These are phyloP conservation scores for Cercospora sp. DNA, from an alignment of 2,329 filamentous ascomycete species.

Conservation along the genomic window DNA sequence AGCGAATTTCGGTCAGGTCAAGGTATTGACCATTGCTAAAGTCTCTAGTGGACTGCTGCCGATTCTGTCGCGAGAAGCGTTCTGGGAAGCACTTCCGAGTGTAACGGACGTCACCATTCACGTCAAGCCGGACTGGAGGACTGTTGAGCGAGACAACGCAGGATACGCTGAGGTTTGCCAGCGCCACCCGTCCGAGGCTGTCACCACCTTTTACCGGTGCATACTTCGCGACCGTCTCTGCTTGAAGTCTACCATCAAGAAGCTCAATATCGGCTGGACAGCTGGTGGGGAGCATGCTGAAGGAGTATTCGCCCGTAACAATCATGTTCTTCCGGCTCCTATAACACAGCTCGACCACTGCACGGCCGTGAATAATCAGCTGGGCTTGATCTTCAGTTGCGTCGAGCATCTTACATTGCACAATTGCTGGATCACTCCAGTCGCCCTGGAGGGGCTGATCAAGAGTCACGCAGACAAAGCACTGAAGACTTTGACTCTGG, in stretches of 20 bases:
- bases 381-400: conserved; percentile 50
- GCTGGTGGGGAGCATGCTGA: conserved; percentile 67
- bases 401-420: conserved; percentile 62
- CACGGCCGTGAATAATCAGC: conserved; percentile 16
- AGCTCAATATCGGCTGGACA: conserved; percentile 65
- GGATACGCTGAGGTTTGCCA: conserved; percentile 52
- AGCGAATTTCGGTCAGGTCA: conserved; percentile 55
- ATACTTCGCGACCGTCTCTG: conserved; percentile 41
- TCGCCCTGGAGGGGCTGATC: conserved; percentile 56
- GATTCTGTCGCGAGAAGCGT: conserved; percentile 57
- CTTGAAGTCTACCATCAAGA: conserved; percentile 57
- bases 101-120: conserved; percentile 59
- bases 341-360: conserved; percentile 41
- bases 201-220: conserved; percentile 54
- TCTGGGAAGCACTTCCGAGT: conserved; percentile 61
- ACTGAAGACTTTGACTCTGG: conserved; percentile 58
- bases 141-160: conserved; percentile 55
- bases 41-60: conserved; percentile 63
- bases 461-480: conserved; percentile 48
- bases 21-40: conserved; percentile 63
- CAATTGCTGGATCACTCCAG: conserved; percentile 68
- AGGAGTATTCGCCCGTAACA: conserved; percentile 62
- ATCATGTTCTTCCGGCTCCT: conserved; percentile 63
- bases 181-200: conserved; percentile 55
- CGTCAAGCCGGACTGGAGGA: conserved; percentile 67